phyloP scores from a whole-genome alignment of 345 rosid species.

The Heritiera fomes region DNA sequence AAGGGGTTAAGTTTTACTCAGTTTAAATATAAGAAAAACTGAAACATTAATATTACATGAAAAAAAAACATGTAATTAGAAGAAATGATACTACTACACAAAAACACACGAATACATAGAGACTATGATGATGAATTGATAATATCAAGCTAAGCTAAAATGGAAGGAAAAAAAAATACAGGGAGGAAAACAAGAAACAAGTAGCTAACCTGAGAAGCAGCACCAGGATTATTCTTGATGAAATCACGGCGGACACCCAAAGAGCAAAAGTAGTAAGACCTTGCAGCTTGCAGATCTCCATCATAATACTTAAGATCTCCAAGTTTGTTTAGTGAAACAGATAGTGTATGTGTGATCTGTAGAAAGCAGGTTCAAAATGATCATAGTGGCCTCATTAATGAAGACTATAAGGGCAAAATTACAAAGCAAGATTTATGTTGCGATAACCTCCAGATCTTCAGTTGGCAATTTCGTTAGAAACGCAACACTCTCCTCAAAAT shows the following conservation, averaged over 20 bases:
- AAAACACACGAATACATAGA: too few relatives aligned
- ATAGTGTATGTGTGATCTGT: constrained; percentile 86
- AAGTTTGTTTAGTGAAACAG: constrained; percentile 93
- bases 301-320: constrained; percentile 57
- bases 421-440: neutral
- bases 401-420: neutral
- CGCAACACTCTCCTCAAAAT: constrained; percentile 88
- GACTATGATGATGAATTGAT: neutral
- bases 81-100: neutral
- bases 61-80: too few relatives aligned
- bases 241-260: constrained; percentile 79
- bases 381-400: neutral
- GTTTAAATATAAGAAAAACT: neutral
- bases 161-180: neutral
- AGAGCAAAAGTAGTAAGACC: constrained; percentile 71
- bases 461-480: constrained; percentile 69
- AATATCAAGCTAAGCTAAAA: neutral
- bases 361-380: constrained; percentile 20
- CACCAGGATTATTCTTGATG: constrained; percentile 49
- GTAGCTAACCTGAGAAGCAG: constrained; percentile 72
- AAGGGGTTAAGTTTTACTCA: neutral
- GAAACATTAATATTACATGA: neutral
- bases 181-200: neutral
- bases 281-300: constrained; percentile 65
- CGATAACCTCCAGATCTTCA: constrained; percentile 80